Evolutionary conservation across 2,329 filamentous ascomycete genomes (phyloP).

Genomic region (Fusarium zealandicum): DNA sequence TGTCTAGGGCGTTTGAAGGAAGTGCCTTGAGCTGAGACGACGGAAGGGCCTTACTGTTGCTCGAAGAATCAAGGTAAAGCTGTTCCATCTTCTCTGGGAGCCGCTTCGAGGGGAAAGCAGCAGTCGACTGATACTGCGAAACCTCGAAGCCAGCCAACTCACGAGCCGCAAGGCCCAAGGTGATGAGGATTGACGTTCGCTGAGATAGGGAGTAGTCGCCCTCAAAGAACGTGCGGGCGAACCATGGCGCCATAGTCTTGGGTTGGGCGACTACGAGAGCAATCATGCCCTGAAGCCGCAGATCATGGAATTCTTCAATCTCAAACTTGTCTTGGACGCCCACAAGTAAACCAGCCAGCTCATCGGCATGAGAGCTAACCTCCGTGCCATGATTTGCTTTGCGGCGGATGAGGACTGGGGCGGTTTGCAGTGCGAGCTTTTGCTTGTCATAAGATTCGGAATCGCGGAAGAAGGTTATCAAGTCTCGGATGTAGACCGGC

Average conservation of each 20-base stretch:
- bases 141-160: conserved; percentile 82
- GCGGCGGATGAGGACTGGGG: conserved; percentile 81
- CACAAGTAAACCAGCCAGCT: conserved; percentile 77
- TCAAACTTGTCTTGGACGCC: conserved; percentile 88
- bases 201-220: conserved; percentile 91
- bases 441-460: conserved; percentile 86
- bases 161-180: conserved; percentile 80
- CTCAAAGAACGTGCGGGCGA: conserved; percentile 84
- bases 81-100: conserved; percentile 78
- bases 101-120: conserved; percentile 79
- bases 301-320: conserved; percentile 76
- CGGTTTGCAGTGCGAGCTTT: conserved; percentile 77
- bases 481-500: conserved; percentile 89
- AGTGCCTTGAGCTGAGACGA: conserved; percentile 58
- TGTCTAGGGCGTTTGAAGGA: conserved; percentile 68
- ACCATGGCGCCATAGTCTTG: conserved; percentile 80
- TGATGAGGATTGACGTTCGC: conserved; percentile 80
- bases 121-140: conserved; percentile 57
- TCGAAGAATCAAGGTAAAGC: conserved; percentile 63
- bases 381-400: conserved; percentile 91
- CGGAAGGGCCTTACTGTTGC: conserved; percentile 27
- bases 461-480: conserved; percentile 80
- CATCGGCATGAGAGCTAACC: conserved; percentile 81
- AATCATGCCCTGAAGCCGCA: conserved; percentile 81
- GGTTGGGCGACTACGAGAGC: conserved; percentile 81